These are phyloP conservation scores for Astrothelium macrocarpum DNA, from an alignment of 495 filamentous ascomycete genomes.

Conservation along the genomic window DNA sequence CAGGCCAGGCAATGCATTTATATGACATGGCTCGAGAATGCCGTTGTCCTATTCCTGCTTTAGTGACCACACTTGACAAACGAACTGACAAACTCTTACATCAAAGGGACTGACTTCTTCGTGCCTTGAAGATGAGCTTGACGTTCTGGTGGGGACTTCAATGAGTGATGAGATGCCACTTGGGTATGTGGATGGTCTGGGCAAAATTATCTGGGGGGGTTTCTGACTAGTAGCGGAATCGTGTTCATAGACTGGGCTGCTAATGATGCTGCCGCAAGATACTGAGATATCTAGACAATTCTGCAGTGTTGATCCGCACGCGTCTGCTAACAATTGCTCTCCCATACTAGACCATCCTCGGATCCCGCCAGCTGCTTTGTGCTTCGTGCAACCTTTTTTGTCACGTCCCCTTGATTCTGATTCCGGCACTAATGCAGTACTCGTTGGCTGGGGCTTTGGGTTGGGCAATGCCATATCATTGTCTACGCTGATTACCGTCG, in stretches of 20 bases:
- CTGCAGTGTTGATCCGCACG: conserved; percentile 14
- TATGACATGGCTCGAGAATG: neutral
- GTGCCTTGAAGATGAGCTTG: conserved; percentile 7
- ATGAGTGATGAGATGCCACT: neutral
- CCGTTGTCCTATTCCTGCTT: neutral
- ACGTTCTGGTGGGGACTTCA: neutral
- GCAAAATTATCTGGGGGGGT: neutral
- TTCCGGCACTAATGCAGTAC: too few species aligned
- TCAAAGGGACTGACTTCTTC: conserved; percentile 21
- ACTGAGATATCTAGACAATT: conserved; percentile 48
- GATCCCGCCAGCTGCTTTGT: too few species aligned
- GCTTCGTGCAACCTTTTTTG: too few species aligned
- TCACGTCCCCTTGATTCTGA: too few species aligned
- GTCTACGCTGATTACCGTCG: too few species aligned
- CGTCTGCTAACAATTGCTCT: neutral
- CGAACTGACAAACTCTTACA: neutral
- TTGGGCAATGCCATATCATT: too few species aligned
- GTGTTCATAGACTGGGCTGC: conserved; percentile 44
- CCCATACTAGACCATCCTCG: neutral
- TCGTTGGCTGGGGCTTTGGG: too few species aligned
- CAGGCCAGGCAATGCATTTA: neutral
- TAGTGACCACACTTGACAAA: neutral
- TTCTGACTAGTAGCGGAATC: neutral
- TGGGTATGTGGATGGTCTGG: neutral
- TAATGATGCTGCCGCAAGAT: conserved; percentile 67